phyloP scores from a whole-genome alignment of 306 rosid species.

The Medicago truncatula region MtrunA17r5.0-ANR NC_053045.1:7944501-7945000 shows the following conservation, averaged over 20 bases:
- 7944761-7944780: not conserved
- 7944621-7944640: not conserved
- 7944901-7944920: slow-evolving; percentile 58
- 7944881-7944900: slow-evolving; percentile 36
- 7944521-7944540: no score
- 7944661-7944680: not conserved
- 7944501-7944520: no score
- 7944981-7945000: slow-evolving; percentile 44
- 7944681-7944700: not conserved
- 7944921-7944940: slow-evolving; percentile 44
- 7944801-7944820: not conserved
- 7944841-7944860: slow-evolving; percentile 62
- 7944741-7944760: not conserved
- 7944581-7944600: no score
- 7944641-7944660: not conserved
- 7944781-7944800: not conserved
- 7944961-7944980: slow-evolving; percentile 39
- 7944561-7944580: no score
- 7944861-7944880: slow-evolving; percentile 45
- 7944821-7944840: not conserved
- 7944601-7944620: not conserved
- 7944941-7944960: slow-evolving; percentile 51
- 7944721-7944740: no score
- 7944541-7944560: no score
- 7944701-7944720: not conserved